These are phyloP conservation scores for Lentinula sp. DNA, from an alignment of 768 basidiomycete genomes.

Conservation along the genomic window DNA sequence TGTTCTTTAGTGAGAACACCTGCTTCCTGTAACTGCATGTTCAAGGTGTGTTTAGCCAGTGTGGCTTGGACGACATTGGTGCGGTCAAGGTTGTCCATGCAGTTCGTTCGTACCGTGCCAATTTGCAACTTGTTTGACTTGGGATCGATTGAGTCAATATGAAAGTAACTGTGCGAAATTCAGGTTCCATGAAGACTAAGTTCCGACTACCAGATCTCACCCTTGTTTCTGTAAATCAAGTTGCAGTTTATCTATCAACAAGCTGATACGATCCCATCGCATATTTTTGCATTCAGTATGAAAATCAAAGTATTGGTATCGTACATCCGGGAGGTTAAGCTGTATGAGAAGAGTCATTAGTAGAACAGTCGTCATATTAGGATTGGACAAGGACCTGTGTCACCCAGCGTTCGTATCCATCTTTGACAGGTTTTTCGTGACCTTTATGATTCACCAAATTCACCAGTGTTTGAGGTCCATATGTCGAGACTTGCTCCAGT, in stretches of 20 bases:
- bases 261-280: constrained; percentile 88
- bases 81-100: constrained; percentile 95
- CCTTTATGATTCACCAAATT: constrained; percentile 95
- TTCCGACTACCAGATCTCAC: constrained; percentile 29
- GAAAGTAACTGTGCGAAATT: constrained; percentile 60
- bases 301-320: constrained; percentile 96
- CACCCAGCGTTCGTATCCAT: constrained; percentile 82
- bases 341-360: constrained; percentile 20
- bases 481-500: constrained; percentile 60
- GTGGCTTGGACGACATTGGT: constrained; percentile 96
- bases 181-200: background rate
- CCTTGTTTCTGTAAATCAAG: constrained; percentile 66
- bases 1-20: constrained; percentile 70
- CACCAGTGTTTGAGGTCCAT: constrained; percentile 76
- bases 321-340: constrained; percentile 61
- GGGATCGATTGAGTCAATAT: constrained; percentile 43
- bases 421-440: constrained; percentile 89
- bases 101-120: constrained; percentile 88
- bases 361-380: constrained; percentile 4
- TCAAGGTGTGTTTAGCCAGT: constrained; percentile 80
- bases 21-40: constrained; percentile 64
- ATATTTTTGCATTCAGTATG: constrained; percentile 92
- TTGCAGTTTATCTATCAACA: constrained; percentile 72
- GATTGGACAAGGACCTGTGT: constrained; percentile 37
- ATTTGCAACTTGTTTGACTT: constrained; percentile 55